A percentile compares a stretch with the other conserved stretches of the same genome.
Conservation (phyloP, 371 early-diverging fungal genomes). For the Racocetra persica region DNA sequence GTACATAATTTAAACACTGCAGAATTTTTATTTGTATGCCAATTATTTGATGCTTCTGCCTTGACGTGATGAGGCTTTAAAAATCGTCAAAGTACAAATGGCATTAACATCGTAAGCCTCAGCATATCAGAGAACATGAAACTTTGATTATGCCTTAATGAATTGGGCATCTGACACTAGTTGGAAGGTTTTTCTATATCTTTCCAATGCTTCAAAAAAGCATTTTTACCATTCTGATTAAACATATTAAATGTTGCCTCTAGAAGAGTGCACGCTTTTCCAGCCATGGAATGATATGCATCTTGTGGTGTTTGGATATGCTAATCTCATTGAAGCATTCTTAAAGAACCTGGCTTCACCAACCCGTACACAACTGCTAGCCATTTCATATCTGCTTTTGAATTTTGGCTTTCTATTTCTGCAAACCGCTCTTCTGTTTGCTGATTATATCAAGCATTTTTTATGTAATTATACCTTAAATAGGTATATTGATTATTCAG, state of each 20-base stretch:
- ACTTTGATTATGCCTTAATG: background rate
- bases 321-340: background rate
- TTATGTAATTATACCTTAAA: background rate
- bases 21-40: background rate
- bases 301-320: slow-evolving; percentile 12
- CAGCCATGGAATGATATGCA: slow-evolving; percentile 10
- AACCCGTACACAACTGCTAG: background rate
- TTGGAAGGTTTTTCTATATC: background rate
- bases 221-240: background rate
- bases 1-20: background rate
- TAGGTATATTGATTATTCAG: background rate
- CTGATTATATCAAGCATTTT: background rate
- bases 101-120: background rate
- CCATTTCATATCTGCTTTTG: background rate
- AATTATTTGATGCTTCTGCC: background rate
- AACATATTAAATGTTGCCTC: background rate
- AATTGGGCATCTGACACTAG: background rate
- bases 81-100: background rate
- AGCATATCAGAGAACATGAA: background rate
- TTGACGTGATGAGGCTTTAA: background rate
- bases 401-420: too few species aligned
- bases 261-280: background rate
- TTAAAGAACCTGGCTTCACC: background rate
- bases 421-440: background rate
- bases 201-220: background rate